A percentile compares a stretch with the other conserved stretches of the same genome.
Conservation (phyloP, 1,139 yeast genomes). For the Saccharomyces pastorianus region DNA sequence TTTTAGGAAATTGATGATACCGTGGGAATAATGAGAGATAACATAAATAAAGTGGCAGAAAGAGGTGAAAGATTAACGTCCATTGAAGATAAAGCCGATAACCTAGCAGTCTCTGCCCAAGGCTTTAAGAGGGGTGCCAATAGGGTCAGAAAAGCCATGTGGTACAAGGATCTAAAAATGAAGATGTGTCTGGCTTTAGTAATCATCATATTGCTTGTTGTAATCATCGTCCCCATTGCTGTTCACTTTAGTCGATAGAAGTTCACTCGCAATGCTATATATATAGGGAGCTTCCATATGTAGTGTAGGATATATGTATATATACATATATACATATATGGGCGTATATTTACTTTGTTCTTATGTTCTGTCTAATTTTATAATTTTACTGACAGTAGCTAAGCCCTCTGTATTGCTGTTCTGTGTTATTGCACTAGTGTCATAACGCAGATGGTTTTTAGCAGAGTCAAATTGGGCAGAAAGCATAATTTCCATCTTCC, state of each 20-base stretch:
- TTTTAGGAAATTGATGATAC: conserved; percentile 77
- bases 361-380: background rate
- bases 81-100: conserved; percentile 89
- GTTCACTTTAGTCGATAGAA: conserved; percentile 57
- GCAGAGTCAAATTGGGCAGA: background rate
- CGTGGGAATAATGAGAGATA: conserved; percentile 96
- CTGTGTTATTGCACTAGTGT: background rate
- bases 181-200: conserved; percentile 83
- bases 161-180: conserved; percentile 99
- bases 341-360: background rate
- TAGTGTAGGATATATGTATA: background rate
- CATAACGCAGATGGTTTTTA: background rate
- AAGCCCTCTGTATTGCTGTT: background rate
- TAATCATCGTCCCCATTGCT: conserved; percentile 89
- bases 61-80: conserved; percentile 89
- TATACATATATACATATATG: background rate
- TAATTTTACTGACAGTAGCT: background rate
- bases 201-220: conserved; percentile 69
- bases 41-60: conserved; percentile 91
- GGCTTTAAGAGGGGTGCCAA: conserved; percentile 96
- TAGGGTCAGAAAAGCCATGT: conserved; percentile 96
- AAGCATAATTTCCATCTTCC: conserved; percentile 1
- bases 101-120: conserved; percentile 86
- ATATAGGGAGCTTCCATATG: background rate
- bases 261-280: background rate